Evolutionary conservation across 1,284 basidiomycete species (phyloP).

Genomic region (Cryptococcus sp.): DNA sequence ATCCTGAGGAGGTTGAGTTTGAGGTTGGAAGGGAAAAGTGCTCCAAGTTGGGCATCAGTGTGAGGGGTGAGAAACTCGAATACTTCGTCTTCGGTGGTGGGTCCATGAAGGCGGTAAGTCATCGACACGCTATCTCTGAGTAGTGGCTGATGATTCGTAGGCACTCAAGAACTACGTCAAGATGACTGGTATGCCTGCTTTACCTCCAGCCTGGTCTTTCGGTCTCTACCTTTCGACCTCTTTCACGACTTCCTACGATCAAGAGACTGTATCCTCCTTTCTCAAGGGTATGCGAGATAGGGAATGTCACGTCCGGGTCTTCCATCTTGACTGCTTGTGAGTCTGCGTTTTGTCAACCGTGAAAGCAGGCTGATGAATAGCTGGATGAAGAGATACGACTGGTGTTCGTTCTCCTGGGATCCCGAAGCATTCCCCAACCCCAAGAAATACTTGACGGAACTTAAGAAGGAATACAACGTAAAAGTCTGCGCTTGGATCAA

Average conservation of each 20-base stretch:
- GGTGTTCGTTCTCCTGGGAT: conserved; percentile 73
- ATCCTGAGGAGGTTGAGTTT: conserved; percentile 66
- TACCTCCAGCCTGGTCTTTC: conserved; percentile 66
- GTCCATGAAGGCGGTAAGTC: conserved; percentile 28
- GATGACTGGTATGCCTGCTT: conserved; percentile 42
- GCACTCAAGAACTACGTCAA: conserved; percentile 30
- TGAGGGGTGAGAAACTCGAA: conserved; percentile 61
- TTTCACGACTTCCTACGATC: conserved; percentile 63
- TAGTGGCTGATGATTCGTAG: not conserved
- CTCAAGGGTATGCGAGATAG: conserved; percentile 65
- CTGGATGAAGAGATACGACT: conserved; percentile 75
- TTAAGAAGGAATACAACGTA: conserved; percentile 65
- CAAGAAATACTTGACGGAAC: conserved; percentile 60
- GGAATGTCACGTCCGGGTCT: conserved; percentile 65
- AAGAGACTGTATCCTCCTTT: conserved; percentile 63
- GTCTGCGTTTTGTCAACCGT: conserved; percentile 28
- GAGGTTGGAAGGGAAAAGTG: conserved; percentile 71
- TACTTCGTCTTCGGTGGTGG: conserved; percentile 56
- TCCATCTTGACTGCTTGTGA: conserved; percentile 67
- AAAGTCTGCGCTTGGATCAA: conserved; percentile 63
- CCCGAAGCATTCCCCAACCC: conserved; percentile 70
- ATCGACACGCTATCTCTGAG: not conserved
- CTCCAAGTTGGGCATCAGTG: conserved; percentile 64
- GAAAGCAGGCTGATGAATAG: not conserved
- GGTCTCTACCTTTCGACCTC: conserved; percentile 73